A percentile compares a stretch with the other conserved stretches of the same genome.
phyloP scores from a whole-genome alignment of 805 yeast genomes.

The Candida germanica region DNA sequence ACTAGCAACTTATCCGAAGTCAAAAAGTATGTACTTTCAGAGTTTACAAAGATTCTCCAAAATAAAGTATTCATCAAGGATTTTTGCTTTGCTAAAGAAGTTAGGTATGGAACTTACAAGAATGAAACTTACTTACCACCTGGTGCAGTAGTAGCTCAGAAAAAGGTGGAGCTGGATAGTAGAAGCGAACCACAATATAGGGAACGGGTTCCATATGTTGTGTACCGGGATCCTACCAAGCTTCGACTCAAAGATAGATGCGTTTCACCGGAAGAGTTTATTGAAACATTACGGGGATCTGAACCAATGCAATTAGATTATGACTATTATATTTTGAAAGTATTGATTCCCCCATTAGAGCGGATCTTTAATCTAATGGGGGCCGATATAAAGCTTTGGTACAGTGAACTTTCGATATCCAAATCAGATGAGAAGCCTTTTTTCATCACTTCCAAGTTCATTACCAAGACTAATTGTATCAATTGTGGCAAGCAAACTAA shows the following conservation, averaged over 20 bases:
- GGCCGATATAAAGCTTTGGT: slow-evolving; percentile 77
- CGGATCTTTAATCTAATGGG: slow-evolving; percentile 81
- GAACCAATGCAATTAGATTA: slow-evolving; percentile 59
- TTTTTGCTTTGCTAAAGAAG: slow-evolving; percentile 90
- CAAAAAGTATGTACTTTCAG: slow-evolving; percentile 58
- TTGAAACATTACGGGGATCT: slow-evolving; percentile 32
- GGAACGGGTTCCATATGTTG: slow-evolving; percentile 87
- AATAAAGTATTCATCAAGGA: slow-evolving; percentile 71
- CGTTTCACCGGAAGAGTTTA: slow-evolving; percentile 70
- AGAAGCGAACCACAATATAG: slow-evolving; percentile 81
- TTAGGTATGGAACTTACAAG: slow-evolving; percentile 78
- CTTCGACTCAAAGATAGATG: slow-evolving; percentile 72
- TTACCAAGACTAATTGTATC: slow-evolving; percentile 20
- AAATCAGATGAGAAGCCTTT: neutral
- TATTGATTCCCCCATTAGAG: slow-evolving; percentile 85
- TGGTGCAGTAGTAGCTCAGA: slow-evolving; percentile 80
- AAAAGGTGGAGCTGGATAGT: slow-evolving; percentile 58
- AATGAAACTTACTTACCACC: slow-evolving; percentile 76
- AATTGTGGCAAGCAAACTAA: slow-evolving; percentile 21
- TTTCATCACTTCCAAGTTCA: slow-evolving; percentile 8
- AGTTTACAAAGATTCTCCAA: slow-evolving; percentile 64
- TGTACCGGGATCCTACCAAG: slow-evolving; percentile 54
- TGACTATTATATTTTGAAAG: slow-evolving; percentile 81
- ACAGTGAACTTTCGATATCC: slow-evolving; percentile 55
- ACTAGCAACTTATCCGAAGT: slow-evolving; percentile 68